Evolutionary conservation across 371 early-diverging fungal species (phyloP).

Genomic region (Mortierella sp.): DNA sequence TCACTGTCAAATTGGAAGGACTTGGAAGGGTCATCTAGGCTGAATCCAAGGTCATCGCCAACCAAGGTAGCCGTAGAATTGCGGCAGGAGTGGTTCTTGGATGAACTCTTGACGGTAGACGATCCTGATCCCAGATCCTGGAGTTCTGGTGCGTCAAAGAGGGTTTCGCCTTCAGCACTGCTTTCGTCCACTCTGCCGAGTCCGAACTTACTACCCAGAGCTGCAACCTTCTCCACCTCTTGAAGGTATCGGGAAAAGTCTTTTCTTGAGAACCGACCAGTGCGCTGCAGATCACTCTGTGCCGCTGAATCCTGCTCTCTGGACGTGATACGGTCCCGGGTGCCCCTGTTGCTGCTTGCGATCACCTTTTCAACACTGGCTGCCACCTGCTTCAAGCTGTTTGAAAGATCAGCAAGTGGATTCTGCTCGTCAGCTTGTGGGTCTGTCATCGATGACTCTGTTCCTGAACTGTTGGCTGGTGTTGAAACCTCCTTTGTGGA

Average conservation of each 20-base stretch:
- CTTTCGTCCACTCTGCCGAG: conserved; percentile 15
- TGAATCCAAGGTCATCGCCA: not conserved
- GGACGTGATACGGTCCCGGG: no score
- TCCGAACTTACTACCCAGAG: conserved; percentile 35
- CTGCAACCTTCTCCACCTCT: conserved; percentile 47
- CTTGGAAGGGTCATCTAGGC: not conserved
- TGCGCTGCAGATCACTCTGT: no score
- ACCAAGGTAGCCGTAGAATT: not conserved
- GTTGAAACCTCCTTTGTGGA: not conserved
- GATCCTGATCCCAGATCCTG: not conserved
- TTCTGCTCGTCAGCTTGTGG: not conserved
- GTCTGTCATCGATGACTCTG: not conserved
- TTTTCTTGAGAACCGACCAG: conserved; percentile 22
- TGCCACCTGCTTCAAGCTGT: conserved; percentile 46
- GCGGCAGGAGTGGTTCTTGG: conserved; percentile 2
- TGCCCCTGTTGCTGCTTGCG: conserved; percentile 11
- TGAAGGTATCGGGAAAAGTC: conserved; percentile 44
- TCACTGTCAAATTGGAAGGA: not conserved
- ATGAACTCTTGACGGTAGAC: not conserved
- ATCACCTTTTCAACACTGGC: conserved; percentile 43
- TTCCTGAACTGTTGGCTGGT: not conserved
- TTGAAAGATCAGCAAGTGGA: conserved; percentile 35
- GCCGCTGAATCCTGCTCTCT: no score
- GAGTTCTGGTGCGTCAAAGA: conserved; percentile 1
- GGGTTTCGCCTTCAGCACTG: not conserved